These are phyloP conservation scores for Rubia tinctorum DNA, from an alignment of 305 asterid genomes.

Conservation along the genomic window DNA sequence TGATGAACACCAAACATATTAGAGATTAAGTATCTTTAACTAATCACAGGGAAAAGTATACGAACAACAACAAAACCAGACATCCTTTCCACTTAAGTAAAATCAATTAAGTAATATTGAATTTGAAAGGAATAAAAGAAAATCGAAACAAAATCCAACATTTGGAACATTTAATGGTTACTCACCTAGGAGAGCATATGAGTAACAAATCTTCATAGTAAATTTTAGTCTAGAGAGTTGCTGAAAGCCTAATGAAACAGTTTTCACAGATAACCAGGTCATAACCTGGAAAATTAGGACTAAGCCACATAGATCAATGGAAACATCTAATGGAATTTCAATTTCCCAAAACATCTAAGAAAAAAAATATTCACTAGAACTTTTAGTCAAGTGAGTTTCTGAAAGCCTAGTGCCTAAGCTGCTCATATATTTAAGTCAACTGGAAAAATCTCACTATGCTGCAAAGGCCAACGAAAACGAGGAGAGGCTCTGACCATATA, in stretches of 20 bases:
- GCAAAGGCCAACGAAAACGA: background rate
- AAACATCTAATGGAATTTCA: background rate
- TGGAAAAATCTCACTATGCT: background rate
- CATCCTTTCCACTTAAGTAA: background rate
- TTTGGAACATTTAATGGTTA: background rate
- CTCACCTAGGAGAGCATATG: background rate
- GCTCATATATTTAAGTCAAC: background rate
- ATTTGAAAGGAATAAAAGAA: background rate
- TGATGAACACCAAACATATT: background rate
- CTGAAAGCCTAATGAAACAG: background rate
- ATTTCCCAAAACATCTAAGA: background rate
- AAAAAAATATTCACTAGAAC: background rate
- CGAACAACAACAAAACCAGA: background rate
- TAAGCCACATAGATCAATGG: background rate
- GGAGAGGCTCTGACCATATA: background rate
- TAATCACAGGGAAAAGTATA: background rate
- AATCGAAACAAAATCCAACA: background rate
- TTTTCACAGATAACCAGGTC: background rate
- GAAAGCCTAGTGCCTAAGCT: background rate
- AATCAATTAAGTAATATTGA: background rate
- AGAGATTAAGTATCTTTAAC: background rate
- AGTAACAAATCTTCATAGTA: background rate
- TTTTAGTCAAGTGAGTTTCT: background rate
- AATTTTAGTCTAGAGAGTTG: background rate
- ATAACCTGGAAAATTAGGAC: background rate